Conservation (phyloP, 179 eudicot species). For the Beta macrorhiza region DNA sequence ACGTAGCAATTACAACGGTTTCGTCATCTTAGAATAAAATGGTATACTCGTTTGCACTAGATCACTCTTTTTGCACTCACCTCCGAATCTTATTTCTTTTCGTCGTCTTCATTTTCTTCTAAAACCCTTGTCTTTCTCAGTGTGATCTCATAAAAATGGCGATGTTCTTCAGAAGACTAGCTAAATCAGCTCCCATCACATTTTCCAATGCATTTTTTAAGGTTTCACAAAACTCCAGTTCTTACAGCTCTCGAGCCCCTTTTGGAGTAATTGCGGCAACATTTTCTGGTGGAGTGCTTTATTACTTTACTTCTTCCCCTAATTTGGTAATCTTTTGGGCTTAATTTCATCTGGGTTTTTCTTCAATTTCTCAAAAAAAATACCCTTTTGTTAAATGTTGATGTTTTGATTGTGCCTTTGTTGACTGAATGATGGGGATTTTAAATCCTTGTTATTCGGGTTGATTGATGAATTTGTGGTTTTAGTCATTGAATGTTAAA, state of each 20-base stretch:
- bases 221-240: slow-evolving; percentile 34
- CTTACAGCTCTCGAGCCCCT: no score
- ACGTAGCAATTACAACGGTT: no score
- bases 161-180: slow-evolving; percentile 54
- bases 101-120: not conserved
- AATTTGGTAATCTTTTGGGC: slow-evolving; percentile 52
- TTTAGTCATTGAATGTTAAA: not conserved
- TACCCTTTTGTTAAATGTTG: not conserved
- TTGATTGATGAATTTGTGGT: not conserved
- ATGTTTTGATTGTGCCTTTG: slow-evolving; percentile 6
- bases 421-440: not conserved
- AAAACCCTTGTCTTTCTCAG: slow-evolving; percentile 27
- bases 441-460: not conserved
- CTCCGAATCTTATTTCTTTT: not conserved
- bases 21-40: no score
- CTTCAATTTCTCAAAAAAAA: not conserved
- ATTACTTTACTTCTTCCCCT: slow-evolving; percentile 51
- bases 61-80: no score
- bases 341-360: slow-evolving; percentile 22
- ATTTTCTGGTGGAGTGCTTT: slow-evolving; percentile 69
- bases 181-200: slow-evolving; percentile 52
- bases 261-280: slow-evolving; percentile 65
- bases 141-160: slow-evolving; percentile 45
- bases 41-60: no score
- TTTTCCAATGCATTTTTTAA: slow-evolving; percentile 31